These are phyloP conservation scores for Quercus alba DNA, from an alignment of 306 rosid genomes.

Conservation along the genomic window DNA sequence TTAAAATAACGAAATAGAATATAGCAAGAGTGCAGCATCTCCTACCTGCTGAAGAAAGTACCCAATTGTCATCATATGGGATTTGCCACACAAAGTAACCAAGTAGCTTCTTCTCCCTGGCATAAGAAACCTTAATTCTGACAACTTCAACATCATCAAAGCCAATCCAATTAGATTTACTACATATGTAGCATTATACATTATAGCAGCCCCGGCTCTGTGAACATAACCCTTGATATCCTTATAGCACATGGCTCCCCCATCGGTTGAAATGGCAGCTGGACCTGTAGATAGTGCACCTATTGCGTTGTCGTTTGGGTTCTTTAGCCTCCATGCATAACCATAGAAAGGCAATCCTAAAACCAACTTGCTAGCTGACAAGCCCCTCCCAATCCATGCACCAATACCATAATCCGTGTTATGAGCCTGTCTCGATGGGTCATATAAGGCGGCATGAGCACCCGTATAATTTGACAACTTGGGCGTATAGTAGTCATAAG, in stretches of 20 bases:
- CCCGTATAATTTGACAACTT: neutral
- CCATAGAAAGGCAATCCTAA: slow-evolving; percentile 45
- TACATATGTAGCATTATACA: slow-evolving; percentile 29
- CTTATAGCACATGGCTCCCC: slow-evolving; percentile 20
- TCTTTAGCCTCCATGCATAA: slow-evolving; percentile 33
- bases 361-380: slow-evolving; percentile 22
- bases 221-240: slow-evolving; percentile 12
- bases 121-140: slow-evolving; percentile 37
- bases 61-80: slow-evolving; percentile 39
- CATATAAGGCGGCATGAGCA: slow-evolving; percentile 25
- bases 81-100: slow-evolving; percentile 32
- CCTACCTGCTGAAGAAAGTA: slow-evolving; percentile 41
- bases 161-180: slow-evolving; percentile 37
- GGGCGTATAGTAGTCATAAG: slow-evolving; percentile 31
- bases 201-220: neutral
- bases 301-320: slow-evolving; percentile 22
- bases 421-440: neutral
- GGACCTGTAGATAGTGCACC: slow-evolving; percentile 19
- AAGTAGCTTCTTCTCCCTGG: slow-evolving; percentile 28
- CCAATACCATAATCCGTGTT: slow-evolving; percentile 27
- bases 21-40: neutral
- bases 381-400: slow-evolving; percentile 25
- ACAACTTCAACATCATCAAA: slow-evolving; percentile 44
- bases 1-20: too few species aligned
- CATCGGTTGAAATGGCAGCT: slow-evolving; percentile 1